Base-by-base conservation (phyloP, 139 green algal species). In the Chlorella sp. region DNA sequence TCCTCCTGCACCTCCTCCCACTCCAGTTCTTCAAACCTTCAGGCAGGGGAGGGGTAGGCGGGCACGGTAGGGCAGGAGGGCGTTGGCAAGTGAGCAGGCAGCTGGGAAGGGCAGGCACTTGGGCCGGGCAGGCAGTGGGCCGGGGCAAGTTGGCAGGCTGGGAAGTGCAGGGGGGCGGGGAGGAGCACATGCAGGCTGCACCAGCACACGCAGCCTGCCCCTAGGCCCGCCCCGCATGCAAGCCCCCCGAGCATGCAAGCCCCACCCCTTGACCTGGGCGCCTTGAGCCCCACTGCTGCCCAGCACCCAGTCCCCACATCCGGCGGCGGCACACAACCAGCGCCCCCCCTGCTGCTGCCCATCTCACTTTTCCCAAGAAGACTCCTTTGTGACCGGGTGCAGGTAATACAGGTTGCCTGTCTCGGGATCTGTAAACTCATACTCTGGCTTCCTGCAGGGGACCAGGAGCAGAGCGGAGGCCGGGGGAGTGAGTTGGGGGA, bases 371-470 rank as follows among this genome's bases (percentile, higher is more conserved):
- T 76, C 57, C 60, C 82, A 86, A 16, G 57, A 73, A 14, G 82
- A 73, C 30, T 86, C 81, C 82, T 86, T 86, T 0, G 82, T 86
- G 11, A 77, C 57, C n/a, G 82, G 82, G 36, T 86, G 48, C 18
- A 86, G 14, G 39, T 77, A 86, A 11, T 86, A 86, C 16, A 61
- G 5, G 21, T 86, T 76, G 18, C 60, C 82, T 3, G n/a, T 57
- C 0, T 37, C 82, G 24, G 82, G 60, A 60, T 86, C 82, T 1
- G 82, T 86, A 21, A 77, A 86, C 57, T 81, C 75, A 28, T 81
- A 81, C 34, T 81, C 2, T 28, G 75, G 75, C 75, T 81, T 30
- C 64, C 64, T 71, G 64, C 64, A 71, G 22, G 64, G 21, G 21
- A 14, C 14, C 64, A 71, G 64, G 22, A 18, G 64, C 21, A 26